Evolutionary conservation across 352 stramenopile species (phyloP).

Genomic region (Pythium oligandrum): DNA sequence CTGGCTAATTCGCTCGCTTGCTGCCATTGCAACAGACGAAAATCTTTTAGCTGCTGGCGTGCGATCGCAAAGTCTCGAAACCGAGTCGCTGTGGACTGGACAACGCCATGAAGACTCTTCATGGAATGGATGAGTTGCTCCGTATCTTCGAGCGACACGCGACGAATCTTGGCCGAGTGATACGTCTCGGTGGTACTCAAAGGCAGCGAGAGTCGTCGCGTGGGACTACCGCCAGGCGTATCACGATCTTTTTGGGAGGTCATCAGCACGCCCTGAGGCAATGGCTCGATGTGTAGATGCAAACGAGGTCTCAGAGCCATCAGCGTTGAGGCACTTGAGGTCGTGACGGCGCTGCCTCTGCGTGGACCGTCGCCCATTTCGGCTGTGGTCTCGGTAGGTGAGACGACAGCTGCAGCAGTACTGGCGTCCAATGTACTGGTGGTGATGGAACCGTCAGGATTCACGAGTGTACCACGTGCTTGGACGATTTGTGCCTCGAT

Average conservation of each 20-base stretch:
- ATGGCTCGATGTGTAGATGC: constrained; percentile 21
- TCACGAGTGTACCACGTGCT: constrained; percentile 1
- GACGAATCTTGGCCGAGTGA: constrained; percentile 31
- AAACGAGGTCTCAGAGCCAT: constrained; percentile 11
- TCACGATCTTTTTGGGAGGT: constrained; percentile 14
- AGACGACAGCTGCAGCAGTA: neutral
- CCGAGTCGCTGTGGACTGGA: constrained; percentile 24
- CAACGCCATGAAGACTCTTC: constrained; percentile 24
- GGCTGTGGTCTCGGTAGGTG: too few relatives aligned
- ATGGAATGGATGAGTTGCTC: constrained; percentile 30
- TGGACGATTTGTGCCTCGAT: constrained; percentile 17
- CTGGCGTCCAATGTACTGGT: neutral
- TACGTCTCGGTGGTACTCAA: constrained; percentile 20
- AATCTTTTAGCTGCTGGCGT: constrained; percentile 24
- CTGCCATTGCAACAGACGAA: constrained; percentile 47
- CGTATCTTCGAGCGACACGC: constrained; percentile 24
- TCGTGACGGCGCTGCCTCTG: neutral
- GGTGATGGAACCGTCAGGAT: neutral
- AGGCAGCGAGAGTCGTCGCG: constrained; percentile 13
- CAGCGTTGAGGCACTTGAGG: neutral
- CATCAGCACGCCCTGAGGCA: constrained; percentile 14
- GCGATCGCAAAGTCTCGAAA: constrained; percentile 28
- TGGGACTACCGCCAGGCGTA: too few relatives aligned
- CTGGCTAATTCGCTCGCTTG: constrained; percentile 38
- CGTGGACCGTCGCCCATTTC: too few relatives aligned